Base-by-base conservation (phyloP, 768 basidiomycete species). In the Agaricus sinodeliciosus region DNA sequence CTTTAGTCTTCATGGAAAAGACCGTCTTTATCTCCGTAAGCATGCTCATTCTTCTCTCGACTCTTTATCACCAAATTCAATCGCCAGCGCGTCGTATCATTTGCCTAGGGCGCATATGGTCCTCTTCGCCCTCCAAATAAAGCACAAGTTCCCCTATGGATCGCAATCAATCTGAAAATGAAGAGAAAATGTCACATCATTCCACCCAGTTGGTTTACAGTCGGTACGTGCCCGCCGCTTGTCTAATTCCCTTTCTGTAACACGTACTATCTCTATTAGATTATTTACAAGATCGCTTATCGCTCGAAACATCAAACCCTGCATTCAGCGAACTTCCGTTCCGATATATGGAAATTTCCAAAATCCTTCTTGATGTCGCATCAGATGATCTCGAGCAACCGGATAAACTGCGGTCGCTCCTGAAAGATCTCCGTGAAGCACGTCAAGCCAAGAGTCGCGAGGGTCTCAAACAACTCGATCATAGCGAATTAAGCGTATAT, bases 181-280 rank as follows among this genome's bases (percentile, higher is more conserved):
- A 96, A 97, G 75, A 88, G 90, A 66, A 94, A 94, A 68, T 97
- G 95, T 57, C 84, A 90, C 59, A 92, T 99, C 46, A 76, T 97
- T 12, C 77, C 92, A 1, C 96, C 96, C 3, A 76, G 79, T 27
- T 99, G 96, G 96, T 73, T 99, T 26, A 81, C 74, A 57, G 80
- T 89, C 39, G 92, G 93, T 94, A 57, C 55, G 87, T 70, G 34
- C 11, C 9, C n/a, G 15, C 19, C 3, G 27, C 13, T 31, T 35
- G 2, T 34, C 45, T 11, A 5, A 6, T 43, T 18, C 4, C 11
- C 39, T 27, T 48, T 4, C 28, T 31, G 8, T 46, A 26, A 26
- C 16, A 25, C 15, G 15, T 43, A 9, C 27, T 28, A 39, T 8
- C 37, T 22, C 15, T n/a, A 27, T 13, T 7, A 97, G 94, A 95